Evolutionary conservation across 306 rosid species (phyloP).

Genomic region (Inga oerstediana): DNA sequence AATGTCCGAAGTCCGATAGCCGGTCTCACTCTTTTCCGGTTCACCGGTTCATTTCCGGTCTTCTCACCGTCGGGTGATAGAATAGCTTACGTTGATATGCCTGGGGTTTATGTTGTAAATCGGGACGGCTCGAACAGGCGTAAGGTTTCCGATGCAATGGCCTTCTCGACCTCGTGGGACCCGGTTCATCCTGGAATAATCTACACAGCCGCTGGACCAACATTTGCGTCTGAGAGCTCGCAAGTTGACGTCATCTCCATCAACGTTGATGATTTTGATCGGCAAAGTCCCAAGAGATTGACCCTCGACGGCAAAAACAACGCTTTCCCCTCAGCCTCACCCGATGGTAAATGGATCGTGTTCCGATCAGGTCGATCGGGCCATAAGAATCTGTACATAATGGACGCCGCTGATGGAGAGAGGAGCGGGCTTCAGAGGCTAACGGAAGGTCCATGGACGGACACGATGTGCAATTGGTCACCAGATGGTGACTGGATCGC

Average conservation of each 20-base stretch:
- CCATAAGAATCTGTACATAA: slow-evolving; percentile 67
- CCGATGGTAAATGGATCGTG: slow-evolving; percentile 81
- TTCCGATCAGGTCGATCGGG: slow-evolving; percentile 82
- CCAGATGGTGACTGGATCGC: slow-evolving; percentile 88
- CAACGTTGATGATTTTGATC: slow-evolving; percentile 40
- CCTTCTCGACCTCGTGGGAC: slow-evolving; percentile 79
- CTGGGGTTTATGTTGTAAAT: slow-evolving; percentile 66
- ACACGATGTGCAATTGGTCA: slow-evolving; percentile 90
- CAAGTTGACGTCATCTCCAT: slow-evolving; percentile 69
- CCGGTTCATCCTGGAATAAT: slow-evolving; percentile 61
- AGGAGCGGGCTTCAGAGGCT: slow-evolving; percentile 43
- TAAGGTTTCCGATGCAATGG: slow-evolving; percentile 40
- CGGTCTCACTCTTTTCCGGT: slow-evolving; percentile 60
- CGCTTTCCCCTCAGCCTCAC: slow-evolving; percentile 76
- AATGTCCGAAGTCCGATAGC: slow-evolving; percentile 59
- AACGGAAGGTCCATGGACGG: slow-evolving; percentile 77
- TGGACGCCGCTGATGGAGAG: slow-evolving; percentile 78
- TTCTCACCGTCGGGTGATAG: slow-evolving; percentile 74
- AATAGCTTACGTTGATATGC: slow-evolving; percentile 58
- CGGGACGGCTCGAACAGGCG: slow-evolving; percentile 74
- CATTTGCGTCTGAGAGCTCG: slow-evolving; percentile 63
- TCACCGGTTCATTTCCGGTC: slow-evolving; percentile 71
- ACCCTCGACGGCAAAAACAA: slow-evolving; percentile 75
- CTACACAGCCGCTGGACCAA: slow-evolving; percentile 67
- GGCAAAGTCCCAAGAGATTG: slow-evolving; percentile 44